These are phyloP conservation scores for Colletotrichum tamarilloi DNA, from an alignment of 2,329 filamentous ascomycete species.

Conservation along the genomic window DNA sequence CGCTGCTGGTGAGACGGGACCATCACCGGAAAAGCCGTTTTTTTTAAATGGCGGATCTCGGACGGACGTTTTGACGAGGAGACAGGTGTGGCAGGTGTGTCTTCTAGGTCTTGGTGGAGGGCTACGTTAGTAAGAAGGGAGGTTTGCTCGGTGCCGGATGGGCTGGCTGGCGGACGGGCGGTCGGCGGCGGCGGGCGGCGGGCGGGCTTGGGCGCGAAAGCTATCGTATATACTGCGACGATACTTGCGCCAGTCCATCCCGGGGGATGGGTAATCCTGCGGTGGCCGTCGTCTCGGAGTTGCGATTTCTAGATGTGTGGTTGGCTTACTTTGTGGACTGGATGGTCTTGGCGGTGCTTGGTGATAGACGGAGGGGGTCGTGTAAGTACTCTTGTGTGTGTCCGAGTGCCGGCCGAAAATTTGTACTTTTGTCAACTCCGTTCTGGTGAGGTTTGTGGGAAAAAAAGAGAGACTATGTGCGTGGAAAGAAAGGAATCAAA, in stretches of 20 bases:
- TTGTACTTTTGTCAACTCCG: not conserved
- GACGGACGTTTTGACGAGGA: not conserved
- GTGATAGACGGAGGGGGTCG: not conserved
- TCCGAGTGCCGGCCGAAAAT: slow-evolving; percentile 11
- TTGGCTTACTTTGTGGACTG: not conserved
- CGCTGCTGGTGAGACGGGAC: slow-evolving; percentile 5
- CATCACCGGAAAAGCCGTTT: not conserved
- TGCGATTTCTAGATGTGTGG: not conserved
- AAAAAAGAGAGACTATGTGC: not conserved
- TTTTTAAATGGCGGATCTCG: not conserved
- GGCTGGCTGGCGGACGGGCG: too few relatives aligned
- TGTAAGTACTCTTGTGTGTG: not conserved
- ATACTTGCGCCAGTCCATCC: not conserved
- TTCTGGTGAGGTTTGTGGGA: not conserved
- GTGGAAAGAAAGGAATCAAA: slow-evolving; percentile 15
- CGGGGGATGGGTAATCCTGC: not conserved
- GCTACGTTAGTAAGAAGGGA: not conserved
- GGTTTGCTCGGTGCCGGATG: not conserved
- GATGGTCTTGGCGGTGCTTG: slow-evolving; percentile 6
- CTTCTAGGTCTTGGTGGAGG: not conserved
- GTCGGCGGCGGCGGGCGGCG: too few relatives aligned
- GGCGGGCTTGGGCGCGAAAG: not conserved
- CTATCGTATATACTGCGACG: not conserved
- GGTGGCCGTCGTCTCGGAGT: not conserved
- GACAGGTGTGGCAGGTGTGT: not conserved